Conservation (phyloP, 2,329 filamentous ascomycete genomes). For the Keithomyces neogunnii region DNA sequence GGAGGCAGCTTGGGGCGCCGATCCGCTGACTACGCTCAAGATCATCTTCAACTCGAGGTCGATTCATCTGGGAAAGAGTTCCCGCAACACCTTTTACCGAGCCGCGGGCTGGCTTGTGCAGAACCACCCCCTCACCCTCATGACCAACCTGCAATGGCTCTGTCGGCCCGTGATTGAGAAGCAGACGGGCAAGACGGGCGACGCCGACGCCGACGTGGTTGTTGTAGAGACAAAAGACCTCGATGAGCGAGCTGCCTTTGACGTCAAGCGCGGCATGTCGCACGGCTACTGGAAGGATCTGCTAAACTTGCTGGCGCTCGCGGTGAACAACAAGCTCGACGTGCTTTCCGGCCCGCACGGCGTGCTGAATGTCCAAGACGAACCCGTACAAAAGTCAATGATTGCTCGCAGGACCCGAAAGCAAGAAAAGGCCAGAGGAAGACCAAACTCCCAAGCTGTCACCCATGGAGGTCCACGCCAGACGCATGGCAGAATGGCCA, state of each 20-base stretch:
- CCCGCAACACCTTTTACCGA: constrained; percentile 38
- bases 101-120: constrained; percentile 47
- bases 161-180: constrained; percentile 47
- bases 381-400: constrained; percentile 7
- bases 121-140: constrained; percentile 44
- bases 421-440: neutral
- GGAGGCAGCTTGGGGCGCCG: constrained; percentile 37
- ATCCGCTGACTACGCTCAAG: constrained; percentile 42
- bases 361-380: constrained; percentile 31
- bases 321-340: constrained; percentile 37
- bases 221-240: constrained; percentile 23
- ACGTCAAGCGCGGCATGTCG: constrained; percentile 39
- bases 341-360: constrained; percentile 28
- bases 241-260: constrained; percentile 25
- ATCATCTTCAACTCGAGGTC: constrained; percentile 52
- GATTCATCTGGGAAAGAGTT: constrained; percentile 52
- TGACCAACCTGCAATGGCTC: constrained; percentile 46
- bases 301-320: constrained; percentile 46
- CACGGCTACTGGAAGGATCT: constrained; percentile 58
- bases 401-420: constrained; percentile 2
- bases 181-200: constrained; percentile 31
- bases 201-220: constrained; percentile 25
- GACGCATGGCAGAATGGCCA: neutral
- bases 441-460: neutral
- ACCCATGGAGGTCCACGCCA: neutral